Evolutionary conservation across 768 basidiomycete species (phyloP).

Genomic region (Lactarius hatsudake): DNA sequence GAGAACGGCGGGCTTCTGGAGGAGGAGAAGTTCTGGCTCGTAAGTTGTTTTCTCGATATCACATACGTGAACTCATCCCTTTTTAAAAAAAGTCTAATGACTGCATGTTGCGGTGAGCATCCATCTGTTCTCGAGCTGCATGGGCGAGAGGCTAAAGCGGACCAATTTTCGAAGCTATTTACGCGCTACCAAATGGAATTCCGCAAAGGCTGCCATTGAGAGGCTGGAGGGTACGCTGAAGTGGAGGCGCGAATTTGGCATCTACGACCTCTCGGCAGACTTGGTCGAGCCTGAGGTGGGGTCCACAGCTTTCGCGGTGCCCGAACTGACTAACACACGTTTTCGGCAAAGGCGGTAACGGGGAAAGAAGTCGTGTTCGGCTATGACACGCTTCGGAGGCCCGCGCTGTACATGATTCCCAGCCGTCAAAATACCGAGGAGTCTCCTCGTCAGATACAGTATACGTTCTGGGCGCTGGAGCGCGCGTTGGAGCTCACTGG

Average conservation of each 20-base stretch:
- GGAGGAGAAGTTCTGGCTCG: constrained; percentile 76
- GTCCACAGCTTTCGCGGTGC: constrained; percentile 18
- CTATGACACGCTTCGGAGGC: constrained; percentile 63
- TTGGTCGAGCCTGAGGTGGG: constrained; percentile 72
- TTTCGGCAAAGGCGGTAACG: constrained; percentile 57
- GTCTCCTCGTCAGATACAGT: constrained; percentile 64
- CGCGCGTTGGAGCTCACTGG: constrained; percentile 73
- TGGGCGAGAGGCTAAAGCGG: background rate
- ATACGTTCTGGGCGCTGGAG: constrained; percentile 75
- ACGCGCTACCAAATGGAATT: constrained; percentile 75
- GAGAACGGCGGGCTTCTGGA: constrained; percentile 48
- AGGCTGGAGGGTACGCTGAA: constrained; percentile 69
- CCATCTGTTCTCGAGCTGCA: background rate
- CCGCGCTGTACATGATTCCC: constrained; percentile 65
- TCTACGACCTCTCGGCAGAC: constrained; percentile 62
- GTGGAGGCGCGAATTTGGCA: constrained; percentile 79
- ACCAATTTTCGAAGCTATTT: constrained; percentile 49
- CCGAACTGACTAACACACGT: background rate
- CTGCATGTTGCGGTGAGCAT: constrained; percentile 59
- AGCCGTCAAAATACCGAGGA: constrained; percentile 78
- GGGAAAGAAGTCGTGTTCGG: constrained; percentile 82
- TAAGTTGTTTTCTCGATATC: constrained; percentile 33
- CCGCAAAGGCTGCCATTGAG: constrained; percentile 49
- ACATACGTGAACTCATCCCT: background rate
- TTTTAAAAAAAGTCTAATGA: constrained; percentile 49